These are phyloP conservation scores for Daldinia sp. DNA, from an alignment of 2,329 filamentous ascomycete genomes.

Conservation along the genomic window DNA sequence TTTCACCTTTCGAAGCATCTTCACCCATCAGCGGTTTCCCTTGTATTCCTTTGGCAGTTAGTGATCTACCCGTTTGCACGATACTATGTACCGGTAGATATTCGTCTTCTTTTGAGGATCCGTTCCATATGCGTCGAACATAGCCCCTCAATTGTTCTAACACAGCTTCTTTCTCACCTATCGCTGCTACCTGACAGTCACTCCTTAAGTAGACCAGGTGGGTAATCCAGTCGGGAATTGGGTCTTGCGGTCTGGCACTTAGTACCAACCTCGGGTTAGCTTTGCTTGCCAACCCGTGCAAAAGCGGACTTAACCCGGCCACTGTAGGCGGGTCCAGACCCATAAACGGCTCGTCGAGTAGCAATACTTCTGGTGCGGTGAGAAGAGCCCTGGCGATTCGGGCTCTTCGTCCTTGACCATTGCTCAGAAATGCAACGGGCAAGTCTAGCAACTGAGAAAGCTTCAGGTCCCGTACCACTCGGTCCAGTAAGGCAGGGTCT, in stretches of 20 bases:
- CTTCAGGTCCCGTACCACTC: constrained; percentile 76
- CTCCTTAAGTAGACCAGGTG: constrained; percentile 80
- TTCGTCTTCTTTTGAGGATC: constrained; percentile 59
- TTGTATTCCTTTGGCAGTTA: constrained; percentile 57
- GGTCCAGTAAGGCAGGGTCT: constrained; percentile 65
- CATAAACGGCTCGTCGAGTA: constrained; percentile 97
- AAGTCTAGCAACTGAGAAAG: constrained; percentile 78
- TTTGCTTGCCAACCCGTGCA: constrained; percentile 74
- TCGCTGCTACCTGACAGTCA: constrained; percentile 72
- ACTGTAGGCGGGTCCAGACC: constrained; percentile 90
- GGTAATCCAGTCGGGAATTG: constrained; percentile 89
- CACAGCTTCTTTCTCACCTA: constrained; percentile 75
- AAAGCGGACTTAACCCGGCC: constrained; percentile 75
- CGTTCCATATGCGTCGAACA: constrained; percentile 60
- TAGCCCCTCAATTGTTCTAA: constrained; percentile 65
- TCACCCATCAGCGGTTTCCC: constrained; percentile 54
- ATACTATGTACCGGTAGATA: constrained; percentile 62
- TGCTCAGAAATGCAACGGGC: constrained; percentile 90
- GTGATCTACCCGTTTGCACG: constrained; percentile 62
- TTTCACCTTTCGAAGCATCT: constrained; percentile 40
- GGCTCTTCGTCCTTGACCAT: constrained; percentile 89
- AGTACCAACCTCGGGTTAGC: constrained; percentile 79
- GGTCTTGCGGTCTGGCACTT: constrained; percentile 85
- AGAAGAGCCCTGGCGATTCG: constrained; percentile 90
- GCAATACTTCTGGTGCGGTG: constrained; percentile 79